Evolutionary conservation across 2,329 filamentous ascomycete species (phyloP), one percentile per base, ranked within the genome.

Genomic region (Colletotrichum sp.): DNA sequence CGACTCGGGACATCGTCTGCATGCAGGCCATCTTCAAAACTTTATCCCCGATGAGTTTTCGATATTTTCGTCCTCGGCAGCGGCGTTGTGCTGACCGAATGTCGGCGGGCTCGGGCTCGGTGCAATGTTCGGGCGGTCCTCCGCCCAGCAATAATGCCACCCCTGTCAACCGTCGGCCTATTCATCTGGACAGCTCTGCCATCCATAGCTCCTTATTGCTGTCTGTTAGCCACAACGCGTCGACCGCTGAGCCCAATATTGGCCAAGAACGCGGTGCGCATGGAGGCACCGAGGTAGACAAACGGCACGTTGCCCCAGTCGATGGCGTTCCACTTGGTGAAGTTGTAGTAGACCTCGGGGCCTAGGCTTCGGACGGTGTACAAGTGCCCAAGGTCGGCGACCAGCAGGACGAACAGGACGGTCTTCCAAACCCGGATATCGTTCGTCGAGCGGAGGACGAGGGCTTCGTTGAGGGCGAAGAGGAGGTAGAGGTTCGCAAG

Each of bases 331-430:
- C 93, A 95, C 12, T 83, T 82, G 78, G 84, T 80, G 32, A 90
- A 86, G 78, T 91, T 87, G 88, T 91, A 94, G 83, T 94, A 95
- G n/a, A 95, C 86, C 10, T 85, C 84, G 14, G 82, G 78, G 0
- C 94, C 94, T 34, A 94, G 86, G 32, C 86, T 86, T 43, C 87
- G 85, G 75, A 96, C 89, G 43, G 92, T 92, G 83, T 92, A 94
- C 71, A 96, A 85, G 83, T 96, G 95, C 5, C 94, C 95, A 39
- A 95, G 82, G 83, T 96, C 95, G n/a, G 93, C 95, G 18, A 96
- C 82, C 36, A 96, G 88, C 74, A 96, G 85, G 48, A 90, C 92
- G 61, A 93, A 85, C 6, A 96, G 86, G 30, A 96, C 87, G 2
- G 90, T 88, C 78, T 86, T 89, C 95, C 95, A 96, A 73, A 96